A percentile compares a stretch with the other conserved stretches of the same genome.
These are phyloP conservation scores for Agrostemma githago DNA, from an alignment of 148 eudicot genomes.

Conservation along the genomic window DNA sequence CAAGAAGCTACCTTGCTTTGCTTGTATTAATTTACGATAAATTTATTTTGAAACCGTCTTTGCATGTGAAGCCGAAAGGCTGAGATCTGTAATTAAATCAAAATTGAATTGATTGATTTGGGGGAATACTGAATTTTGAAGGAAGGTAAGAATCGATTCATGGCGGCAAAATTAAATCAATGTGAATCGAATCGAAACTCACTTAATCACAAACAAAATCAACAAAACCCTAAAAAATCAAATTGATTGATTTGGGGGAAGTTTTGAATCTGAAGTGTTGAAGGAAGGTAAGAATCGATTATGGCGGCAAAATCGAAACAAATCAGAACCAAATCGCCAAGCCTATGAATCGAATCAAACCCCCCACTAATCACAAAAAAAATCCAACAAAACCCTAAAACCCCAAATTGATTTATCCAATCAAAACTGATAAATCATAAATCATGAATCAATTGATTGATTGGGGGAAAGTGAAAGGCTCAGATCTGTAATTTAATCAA, in stretches of 20 bases:
- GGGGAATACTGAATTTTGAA: not conserved
- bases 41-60: not conserved
- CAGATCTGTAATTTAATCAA: too few species aligned
- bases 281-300: not conserved
- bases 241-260: not conserved
- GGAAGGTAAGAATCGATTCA: not conserved
- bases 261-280: not conserved
- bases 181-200: too few species aligned
- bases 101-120: not conserved
- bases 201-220: too few species aligned
- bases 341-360: not conserved
- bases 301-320: not conserved
- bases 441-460: too few species aligned
- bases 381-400: not conserved
- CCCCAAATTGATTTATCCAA: not conserved
- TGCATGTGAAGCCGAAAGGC: too few species aligned
- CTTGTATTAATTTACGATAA: not conserved
- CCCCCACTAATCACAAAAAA: not conserved
- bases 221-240: not conserved
- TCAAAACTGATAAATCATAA: too few species aligned
- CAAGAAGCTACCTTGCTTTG: constrained; percentile 57
- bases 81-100: constrained; percentile 8
- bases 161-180: too few species aligned
- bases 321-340: not conserved
- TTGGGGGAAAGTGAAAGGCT: too few species aligned